These are phyloP conservation scores for Vigna angularis DNA, from an alignment of 306 rosid genomes.

Conservation along the genomic window DNA sequence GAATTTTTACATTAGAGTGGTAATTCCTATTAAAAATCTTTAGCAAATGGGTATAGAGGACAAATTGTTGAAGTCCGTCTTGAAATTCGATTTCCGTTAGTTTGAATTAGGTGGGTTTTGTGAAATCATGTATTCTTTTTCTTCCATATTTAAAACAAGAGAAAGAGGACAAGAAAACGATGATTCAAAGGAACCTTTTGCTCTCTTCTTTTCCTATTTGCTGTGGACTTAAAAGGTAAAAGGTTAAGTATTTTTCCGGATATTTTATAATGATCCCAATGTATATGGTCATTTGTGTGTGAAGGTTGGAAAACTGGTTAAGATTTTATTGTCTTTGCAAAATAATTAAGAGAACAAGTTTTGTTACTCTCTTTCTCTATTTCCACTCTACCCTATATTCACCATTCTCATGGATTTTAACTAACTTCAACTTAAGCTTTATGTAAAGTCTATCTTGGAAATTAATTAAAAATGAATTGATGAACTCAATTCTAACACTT, in stretches of 20 bases:
- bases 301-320: background rate
- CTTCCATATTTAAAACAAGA: background rate
- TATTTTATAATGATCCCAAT: background rate
- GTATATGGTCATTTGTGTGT: background rate
- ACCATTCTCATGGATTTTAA: too few relatives aligned
- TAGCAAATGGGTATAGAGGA: background rate
- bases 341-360: too few relatives aligned
- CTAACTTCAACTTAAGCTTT: too few relatives aligned
- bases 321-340: background rate
- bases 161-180: background rate
- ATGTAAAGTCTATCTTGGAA: too few relatives aligned
- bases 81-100: constrained; percentile 13
- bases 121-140: background rate
- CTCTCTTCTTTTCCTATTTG: background rate
- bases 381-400: too few relatives aligned
- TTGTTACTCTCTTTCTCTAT: too few relatives aligned
- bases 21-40: constrained; percentile 30
- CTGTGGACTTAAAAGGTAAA: background rate
- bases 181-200: background rate
- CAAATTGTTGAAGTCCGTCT: background rate
- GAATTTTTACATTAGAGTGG: constrained; percentile 18
- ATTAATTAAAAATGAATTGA: too few relatives aligned
- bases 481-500: too few relatives aligned
- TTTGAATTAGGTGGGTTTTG: background rate
- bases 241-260: too few relatives aligned